Evolutionary conservation across 441 rosid species (phyloP).

Genomic region (Gossypium aridum): DNA sequence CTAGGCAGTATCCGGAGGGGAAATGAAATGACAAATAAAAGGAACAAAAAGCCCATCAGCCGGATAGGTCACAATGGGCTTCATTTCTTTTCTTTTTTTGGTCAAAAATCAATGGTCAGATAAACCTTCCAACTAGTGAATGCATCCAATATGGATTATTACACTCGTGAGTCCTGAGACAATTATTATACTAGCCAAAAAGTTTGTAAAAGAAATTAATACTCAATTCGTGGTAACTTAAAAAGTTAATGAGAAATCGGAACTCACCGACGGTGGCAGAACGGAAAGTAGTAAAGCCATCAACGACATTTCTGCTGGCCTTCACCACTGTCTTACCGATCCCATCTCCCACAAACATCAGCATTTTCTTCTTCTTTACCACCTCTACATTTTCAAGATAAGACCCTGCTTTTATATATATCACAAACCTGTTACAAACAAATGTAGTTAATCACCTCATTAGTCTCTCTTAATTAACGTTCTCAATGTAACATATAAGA

Average conservation of each 20-base stretch:
- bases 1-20: background rate
- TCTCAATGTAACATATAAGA: background rate
- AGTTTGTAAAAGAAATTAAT: background rate
- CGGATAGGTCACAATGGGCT: background rate
- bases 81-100: background rate
- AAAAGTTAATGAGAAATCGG: background rate
- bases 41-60: background rate
- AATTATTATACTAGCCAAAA: background rate
- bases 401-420: slow-evolving; percentile 38
- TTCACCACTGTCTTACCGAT: slow-evolving; percentile 34
- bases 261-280: slow-evolving; percentile 44
- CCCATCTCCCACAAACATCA: slow-evolving; percentile 46
- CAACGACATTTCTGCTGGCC: slow-evolving; percentile 29
- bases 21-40: background rate
- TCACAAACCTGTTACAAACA: slow-evolving; percentile 25
- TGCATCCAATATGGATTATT: background rate
- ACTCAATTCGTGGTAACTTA: background rate
- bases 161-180: background rate
- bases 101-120: background rate
- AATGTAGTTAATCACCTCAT: background rate
- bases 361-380: slow-evolving; percentile 21
- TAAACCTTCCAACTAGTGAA: background rate
- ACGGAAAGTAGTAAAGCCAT: slow-evolving; percentile 40
- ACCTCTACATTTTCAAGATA: slow-evolving; percentile 41
- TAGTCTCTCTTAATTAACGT: background rate